Base-by-base conservation (phyloP, 2,329 filamentous ascomycete species). In the Fusarium compactum region DNA sequence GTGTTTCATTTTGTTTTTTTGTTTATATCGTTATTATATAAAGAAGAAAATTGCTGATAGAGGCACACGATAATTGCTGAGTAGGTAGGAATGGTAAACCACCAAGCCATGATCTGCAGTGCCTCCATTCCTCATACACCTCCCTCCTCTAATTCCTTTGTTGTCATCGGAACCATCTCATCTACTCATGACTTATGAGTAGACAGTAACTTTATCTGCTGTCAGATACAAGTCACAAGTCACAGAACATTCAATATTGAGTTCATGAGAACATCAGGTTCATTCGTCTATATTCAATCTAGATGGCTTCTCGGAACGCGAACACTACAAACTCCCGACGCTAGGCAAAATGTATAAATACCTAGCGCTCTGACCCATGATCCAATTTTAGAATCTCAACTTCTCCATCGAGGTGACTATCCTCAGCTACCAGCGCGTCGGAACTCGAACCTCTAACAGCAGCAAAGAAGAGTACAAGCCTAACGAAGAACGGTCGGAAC, bases 41-140 rank as follows among this genome's bases (percentile, higher is more conserved):
- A 20, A 10, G n/a, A n/a, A n/a, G n/a, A 16, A 1, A 4, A 16
- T 9, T 10, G 18, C 3, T 24, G 20, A 30, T 24, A 6, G 25
- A 20, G 32, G 32, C 32, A 46, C 22, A 14, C 14, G 8, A 60
- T 47, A 41, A 59, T 57, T 12, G 14, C 58, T 38, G 30, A 32
- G 29, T 22, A 29, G 41, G n/a, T 8, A 16, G 14, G 20, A 5
- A 25, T 15, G 18, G 18, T n/a, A 16, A n/a, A 41, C 34, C 24
- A 60, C 18, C 43, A 47, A 34, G 51, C 51, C 51, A 43, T 57
- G 57, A 57, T 56, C 41, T 47, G 11, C 58, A 50, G 41, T 38
- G 9, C 53, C 7, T 47, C 24, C 53, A 59, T 62, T 62, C 58
- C 58, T 59, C 56, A 10, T n/a, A 14, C 53, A 38, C 24, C 53